Evolutionary conservation across 345 rosid genomes (phyloP).

Genomic region (Iberis pinnata): DNA sequence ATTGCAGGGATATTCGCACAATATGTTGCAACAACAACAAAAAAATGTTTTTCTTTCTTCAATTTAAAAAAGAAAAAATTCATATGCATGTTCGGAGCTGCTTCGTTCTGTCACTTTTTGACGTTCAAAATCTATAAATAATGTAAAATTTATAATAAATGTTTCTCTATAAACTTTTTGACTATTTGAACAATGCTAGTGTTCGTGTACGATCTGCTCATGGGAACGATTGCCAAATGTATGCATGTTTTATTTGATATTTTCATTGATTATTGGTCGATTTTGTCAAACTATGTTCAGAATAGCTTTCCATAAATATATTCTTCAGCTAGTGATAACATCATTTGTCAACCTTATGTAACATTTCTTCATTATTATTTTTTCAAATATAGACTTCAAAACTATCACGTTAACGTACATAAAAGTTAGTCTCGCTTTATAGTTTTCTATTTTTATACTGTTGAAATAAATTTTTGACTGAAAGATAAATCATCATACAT

Average conservation of each 20-base stretch:
- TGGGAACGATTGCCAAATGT: constrained; percentile 21
- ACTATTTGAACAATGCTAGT: constrained; percentile 13
- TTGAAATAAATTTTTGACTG: background rate
- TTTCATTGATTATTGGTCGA: constrained; percentile 11
- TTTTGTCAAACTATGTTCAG: constrained; percentile 24
- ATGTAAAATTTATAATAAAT: background rate
- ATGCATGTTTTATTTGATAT: constrained; percentile 20
- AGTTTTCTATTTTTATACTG: background rate
- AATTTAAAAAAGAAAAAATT: too few species aligned
- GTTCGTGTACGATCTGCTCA: constrained; percentile 13
- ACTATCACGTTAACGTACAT: too few species aligned
- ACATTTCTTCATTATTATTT: background rate
- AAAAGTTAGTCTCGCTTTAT: background rate
- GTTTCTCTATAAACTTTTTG: constrained; percentile 16
- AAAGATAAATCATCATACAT: background rate
- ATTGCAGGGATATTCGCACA: too few species aligned
- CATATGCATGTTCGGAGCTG: constrained; percentile 14
- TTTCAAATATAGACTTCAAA: background rate
- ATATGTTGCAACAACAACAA: too few species aligned
- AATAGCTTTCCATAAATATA: constrained; percentile 1
- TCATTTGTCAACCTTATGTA: constrained; percentile 11
- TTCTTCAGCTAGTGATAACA: background rate
- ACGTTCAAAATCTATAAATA: constrained; percentile 13
- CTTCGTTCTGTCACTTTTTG: constrained; percentile 21
- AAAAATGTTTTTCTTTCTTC: background rate